Base-by-base conservation (phyloP, 1,139 yeast genomes). In the Geotrichum candidum region DNA sequence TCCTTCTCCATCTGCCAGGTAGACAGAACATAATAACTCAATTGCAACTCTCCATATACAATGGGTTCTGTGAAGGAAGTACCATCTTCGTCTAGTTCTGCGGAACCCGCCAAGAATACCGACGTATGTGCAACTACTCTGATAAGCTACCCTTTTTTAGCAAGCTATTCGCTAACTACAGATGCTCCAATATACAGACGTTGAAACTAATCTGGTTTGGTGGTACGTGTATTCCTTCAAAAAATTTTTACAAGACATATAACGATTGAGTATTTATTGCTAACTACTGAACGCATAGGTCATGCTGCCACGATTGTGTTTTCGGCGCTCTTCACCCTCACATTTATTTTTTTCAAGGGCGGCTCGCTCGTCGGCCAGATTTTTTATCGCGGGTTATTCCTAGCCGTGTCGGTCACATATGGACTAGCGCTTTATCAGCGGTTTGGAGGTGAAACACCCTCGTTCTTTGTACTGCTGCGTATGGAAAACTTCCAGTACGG, bases 351-450 rank as follows among this genome's bases (percentile, higher is more conserved):
- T 38, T 64, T 68, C 41, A 63, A 60, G 23, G 62, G 65, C 25
- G 61, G 63, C 22, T 57, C 67, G 6, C 48, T 63, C 13, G 60
- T 65, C 15, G 68, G 71, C 13, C 64, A 66, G 51, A 53, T 69
- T 9, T 33, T 86, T 74, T 90, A 89, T 75, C 79, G 83, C 57
- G 65, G 82, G 53, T 81, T 89, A 0, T 85, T 86, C 64, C 57
- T 85, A 5, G 88, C 90, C n/a, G 85, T 87, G 1, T 72, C 87
- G 41, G 81, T 80, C 65, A 85, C 96, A 23, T 91, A 91, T 74
- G 87, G 87, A 13, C 81, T 90, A 64, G 86, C 90, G 63, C 74
- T 88, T 33, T 84, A 79, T 72, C 92, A 90, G 67, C 73, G 68
- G 58, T 66, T 74, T 38, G 70, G 70, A 6, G 76, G 76, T 18